phyloP scores from a whole-genome alignment of 768 basidiomycete species.

The Podaxis sp. region DNA sequence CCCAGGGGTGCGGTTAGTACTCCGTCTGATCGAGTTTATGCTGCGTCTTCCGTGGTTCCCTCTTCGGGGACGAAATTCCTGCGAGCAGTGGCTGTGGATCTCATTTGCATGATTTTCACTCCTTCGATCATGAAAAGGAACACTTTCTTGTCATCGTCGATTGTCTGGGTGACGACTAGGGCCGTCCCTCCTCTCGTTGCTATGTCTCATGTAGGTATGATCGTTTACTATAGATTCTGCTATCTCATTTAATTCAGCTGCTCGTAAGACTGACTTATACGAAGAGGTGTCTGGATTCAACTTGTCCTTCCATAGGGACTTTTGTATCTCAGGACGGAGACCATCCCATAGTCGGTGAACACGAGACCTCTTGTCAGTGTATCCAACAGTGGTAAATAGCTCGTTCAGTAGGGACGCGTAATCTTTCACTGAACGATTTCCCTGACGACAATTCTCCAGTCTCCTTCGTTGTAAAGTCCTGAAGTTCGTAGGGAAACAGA shows the following conservation, averaged over 20 bases:
- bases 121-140: too few species aligned
- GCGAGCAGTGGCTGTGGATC: too few species aligned
- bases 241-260: constrained; percentile 33
- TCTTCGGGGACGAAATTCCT: too few species aligned
- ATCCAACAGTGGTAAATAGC: constrained; percentile 25
- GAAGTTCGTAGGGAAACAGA: constrained; percentile 33
- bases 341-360: constrained; percentile 38
- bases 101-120: too few species aligned
- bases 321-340: constrained; percentile 23
- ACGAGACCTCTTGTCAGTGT: constrained; percentile 21
- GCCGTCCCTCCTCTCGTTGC: too few species aligned
- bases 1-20: background rate
- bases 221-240: background rate
- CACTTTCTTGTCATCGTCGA: too few species aligned
- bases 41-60: too few species aligned
- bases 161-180: too few species aligned
- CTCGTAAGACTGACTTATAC: constrained; percentile 26
- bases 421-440: constrained; percentile 26
- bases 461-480: constrained; percentile 25
- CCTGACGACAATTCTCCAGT: constrained; percentile 25
- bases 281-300: constrained; percentile 28
- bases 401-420: constrained; percentile 36
- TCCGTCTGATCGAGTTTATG: too few species aligned
- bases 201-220: too few species aligned
- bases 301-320: constrained; percentile 27